Evolutionary conservation across 1,284 basidiomycete species (phyloP).

Genomic region (Melampsora larici-populina): DNA sequence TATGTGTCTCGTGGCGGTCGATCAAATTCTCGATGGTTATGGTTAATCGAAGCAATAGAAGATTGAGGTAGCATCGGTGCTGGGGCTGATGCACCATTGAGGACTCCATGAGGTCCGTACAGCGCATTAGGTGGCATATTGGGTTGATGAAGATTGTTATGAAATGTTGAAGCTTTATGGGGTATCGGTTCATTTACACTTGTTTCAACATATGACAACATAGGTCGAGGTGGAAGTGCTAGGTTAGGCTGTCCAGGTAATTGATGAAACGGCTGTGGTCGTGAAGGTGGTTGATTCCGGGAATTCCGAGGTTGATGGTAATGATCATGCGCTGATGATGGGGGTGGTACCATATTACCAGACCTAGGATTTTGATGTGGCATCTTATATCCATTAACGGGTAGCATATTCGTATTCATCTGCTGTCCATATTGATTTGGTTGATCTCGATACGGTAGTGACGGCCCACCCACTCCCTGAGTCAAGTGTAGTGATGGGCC

Average conservation of each 20-base stretch:
- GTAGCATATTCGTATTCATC: neutral
- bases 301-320: neutral
- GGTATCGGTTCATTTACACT: neutral
- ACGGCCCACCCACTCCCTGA: neutral
- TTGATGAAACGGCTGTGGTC: neutral
- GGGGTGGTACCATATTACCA: neutral
- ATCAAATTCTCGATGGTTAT: neutral
- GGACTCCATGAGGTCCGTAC: neutral
- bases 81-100: neutral
- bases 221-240: neutral
- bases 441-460: neutral
- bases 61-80: neutral
- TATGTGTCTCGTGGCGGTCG: constrained; percentile 1
- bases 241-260: neutral
- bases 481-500: neutral
- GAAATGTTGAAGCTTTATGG: neutral
- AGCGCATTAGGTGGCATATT: neutral
- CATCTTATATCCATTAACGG: neutral
- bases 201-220: neutral
- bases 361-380: neutral
- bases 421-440: neutral
- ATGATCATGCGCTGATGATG: neutral
- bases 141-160: neutral
- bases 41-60: neutral
- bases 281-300: neutral